Evolutionary conservation across 2,329 filamentous ascomycete species (phyloP).

Genomic region (Exophiala sideris): DNA sequence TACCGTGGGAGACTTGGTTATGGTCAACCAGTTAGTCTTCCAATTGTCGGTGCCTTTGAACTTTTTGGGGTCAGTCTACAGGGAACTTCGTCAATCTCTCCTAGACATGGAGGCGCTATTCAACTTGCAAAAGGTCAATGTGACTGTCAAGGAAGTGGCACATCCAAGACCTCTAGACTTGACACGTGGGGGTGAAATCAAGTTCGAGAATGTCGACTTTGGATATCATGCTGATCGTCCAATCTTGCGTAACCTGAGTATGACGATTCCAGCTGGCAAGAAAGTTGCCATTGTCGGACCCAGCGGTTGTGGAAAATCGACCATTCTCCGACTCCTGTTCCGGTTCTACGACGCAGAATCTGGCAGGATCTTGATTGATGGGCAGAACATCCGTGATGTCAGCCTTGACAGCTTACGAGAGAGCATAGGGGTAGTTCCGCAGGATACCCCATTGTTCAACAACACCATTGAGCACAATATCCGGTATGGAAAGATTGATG

Average conservation of each 20-base stretch:
- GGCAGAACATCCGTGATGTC: slow-evolving; percentile 83
- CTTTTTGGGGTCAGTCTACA: slow-evolving; percentile 96
- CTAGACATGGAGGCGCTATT: slow-evolving; percentile 99
- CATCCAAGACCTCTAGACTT: slow-evolving; percentile 71
- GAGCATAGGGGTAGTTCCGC: slow-evolving; percentile 90
- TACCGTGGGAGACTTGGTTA: slow-evolving; percentile 93
- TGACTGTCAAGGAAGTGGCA: slow-evolving; percentile 73
- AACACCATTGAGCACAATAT: slow-evolving; percentile 96
- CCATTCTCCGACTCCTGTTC: slow-evolving; percentile 84
- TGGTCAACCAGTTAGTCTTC: slow-evolving; percentile 98
- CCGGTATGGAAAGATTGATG: slow-evolving; percentile 79
- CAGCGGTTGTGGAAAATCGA: slow-evolving; percentile 94
- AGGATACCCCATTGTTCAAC: slow-evolving; percentile 96
- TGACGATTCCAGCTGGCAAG: slow-evolving; percentile 91
- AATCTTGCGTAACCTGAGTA: slow-evolving; percentile 76
- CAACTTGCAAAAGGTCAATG: slow-evolving; percentile 93
- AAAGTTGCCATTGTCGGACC: slow-evolving; percentile 95
- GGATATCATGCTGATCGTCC: slow-evolving; percentile 83
- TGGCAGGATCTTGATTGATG: slow-evolving; percentile 86
- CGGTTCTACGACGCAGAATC: slow-evolving; percentile 86
- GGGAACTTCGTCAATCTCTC: slow-evolving; percentile 88
- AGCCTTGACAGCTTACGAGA: slow-evolving; percentile 76
- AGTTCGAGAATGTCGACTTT: slow-evolving; percentile 91
- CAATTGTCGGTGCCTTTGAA: slow-evolving; percentile 95
- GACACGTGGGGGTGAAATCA: slow-evolving; percentile 78